Base-by-base conservation (phyloP, 208 protist genomes). In the Leptomonas seymouri region DNA sequence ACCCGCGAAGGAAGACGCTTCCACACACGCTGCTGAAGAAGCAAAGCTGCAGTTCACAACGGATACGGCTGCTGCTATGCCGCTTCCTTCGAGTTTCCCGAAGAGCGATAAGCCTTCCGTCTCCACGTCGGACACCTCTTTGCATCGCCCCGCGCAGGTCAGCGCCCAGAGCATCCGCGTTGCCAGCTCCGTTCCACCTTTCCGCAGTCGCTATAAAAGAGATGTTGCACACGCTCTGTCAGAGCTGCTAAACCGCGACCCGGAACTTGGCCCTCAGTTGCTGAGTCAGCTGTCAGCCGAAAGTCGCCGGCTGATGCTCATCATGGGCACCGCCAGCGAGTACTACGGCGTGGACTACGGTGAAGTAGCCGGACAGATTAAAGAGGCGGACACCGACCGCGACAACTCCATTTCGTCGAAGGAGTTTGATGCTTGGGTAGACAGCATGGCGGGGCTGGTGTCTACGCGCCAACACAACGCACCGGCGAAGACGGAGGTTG, bases 301-400 rank as follows among this genome's bases (percentile, higher is more conserved):
- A 51, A 87, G 85, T 41, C 80, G 85, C 11, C 86, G 91, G 4
- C 71, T 93, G 62, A 60, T 96, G 60, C 73, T 96, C 0, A 82
- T 96, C 36, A 90, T 93, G 82, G 82, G 86, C 3, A 93, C 88
- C 9, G 83, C 91, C 14, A 90, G 77, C 44, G 91, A 96, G 76
- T 93, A 93, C 76, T 93, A 91, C 65, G 86, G 87, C 11, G 78
- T 79, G 20, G 76, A 90, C 45, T 81, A 81, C 69, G 63, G 66
- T 18, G 77, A 81, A 25, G 81, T 95, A 14, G 84, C 84, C 30
- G 77, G 86, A 56, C 87, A 96, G 73, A 79, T 96, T 25, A 85
- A 91, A 58, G 62, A 61, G 28, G 91, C 87, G 1, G 91, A 94
- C 65, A 81, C 65, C 44, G 89, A 96, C 60, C 60, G 70, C 14